Evolutionary conservation across 2,329 filamentous ascomycete genomes (phyloP).

Genomic region (Canariomyces notabilis): DNA sequence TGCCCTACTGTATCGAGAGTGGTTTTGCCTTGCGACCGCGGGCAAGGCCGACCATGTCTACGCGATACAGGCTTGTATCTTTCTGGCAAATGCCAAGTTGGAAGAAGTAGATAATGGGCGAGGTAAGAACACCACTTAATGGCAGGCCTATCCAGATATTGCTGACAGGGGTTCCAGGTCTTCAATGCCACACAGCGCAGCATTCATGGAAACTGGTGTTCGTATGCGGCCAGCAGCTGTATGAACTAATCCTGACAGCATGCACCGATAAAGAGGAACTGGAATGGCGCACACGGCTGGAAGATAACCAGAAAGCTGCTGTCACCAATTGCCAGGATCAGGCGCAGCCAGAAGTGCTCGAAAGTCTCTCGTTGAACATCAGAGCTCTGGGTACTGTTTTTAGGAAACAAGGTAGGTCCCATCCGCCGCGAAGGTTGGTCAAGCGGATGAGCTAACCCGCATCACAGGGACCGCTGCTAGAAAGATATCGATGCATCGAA

Average conservation of each 20-base stretch:
- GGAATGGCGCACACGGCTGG: slow-evolving; percentile 71
- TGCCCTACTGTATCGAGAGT: slow-evolving; percentile 75
- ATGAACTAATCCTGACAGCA: slow-evolving; percentile 81
- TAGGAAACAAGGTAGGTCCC: slow-evolving; percentile 59
- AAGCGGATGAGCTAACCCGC: slow-evolving; percentile 8
- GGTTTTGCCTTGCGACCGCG: slow-evolving; percentile 68
- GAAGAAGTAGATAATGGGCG: slow-evolving; percentile 71
- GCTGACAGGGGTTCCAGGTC: slow-evolving; percentile 45
- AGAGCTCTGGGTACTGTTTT: slow-evolving; percentile 71
- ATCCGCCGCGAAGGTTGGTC: background rate
- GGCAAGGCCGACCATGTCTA: slow-evolving; percentile 63
- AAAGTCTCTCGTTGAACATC: slow-evolving; percentile 64
- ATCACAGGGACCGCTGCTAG: slow-evolving; percentile 54
- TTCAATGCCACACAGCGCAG: slow-evolving; percentile 81
- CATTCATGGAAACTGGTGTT: slow-evolving; percentile 93
- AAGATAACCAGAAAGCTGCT: slow-evolving; percentile 40
- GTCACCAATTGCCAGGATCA: slow-evolving; percentile 45
- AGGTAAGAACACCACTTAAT: slow-evolving; percentile 43
- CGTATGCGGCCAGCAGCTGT: slow-evolving; percentile 68
- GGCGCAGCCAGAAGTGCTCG: slow-evolving; percentile 48
- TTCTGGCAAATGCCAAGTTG: slow-evolving; percentile 59
- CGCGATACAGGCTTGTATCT: slow-evolving; percentile 68
- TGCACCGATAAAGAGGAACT: slow-evolving; percentile 75
- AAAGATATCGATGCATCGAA: slow-evolving; percentile 71
- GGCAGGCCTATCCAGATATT: slow-evolving; percentile 1